These are phyloP conservation scores for Diaporthe longicolla DNA, from an alignment of 2,329 filamentous ascomycete genomes.

Conservation along the genomic window DNA sequence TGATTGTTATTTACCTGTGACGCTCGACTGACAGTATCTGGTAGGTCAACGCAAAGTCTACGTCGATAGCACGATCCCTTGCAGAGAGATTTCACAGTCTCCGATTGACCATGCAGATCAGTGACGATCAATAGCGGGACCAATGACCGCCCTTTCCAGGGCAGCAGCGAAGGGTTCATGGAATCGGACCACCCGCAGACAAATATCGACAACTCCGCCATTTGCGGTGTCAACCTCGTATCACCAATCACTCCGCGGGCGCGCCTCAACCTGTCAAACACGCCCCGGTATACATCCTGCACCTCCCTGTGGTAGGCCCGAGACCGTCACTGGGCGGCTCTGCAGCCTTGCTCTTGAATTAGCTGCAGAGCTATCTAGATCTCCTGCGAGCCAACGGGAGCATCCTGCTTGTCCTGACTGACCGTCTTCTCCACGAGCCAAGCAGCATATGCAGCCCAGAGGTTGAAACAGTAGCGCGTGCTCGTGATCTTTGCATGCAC, in stretches of 20 bases:
- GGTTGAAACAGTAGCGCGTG: conserved; percentile 46
- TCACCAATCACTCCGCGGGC: conserved; percentile 1
- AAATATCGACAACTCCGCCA: conserved; percentile 8
- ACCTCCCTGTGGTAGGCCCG: conserved; percentile 35
- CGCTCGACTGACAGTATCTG: not conserved
- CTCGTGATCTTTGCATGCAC: conserved; percentile 49
- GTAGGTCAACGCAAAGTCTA: conserved; percentile 15
- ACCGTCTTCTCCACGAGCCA: conserved; percentile 47
- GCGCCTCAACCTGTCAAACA: not conserved
- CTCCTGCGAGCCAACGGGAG: conserved; percentile 48
- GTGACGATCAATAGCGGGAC: conserved; percentile 28
- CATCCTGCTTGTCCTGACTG: conserved; percentile 49
- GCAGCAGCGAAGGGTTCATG: not conserved
- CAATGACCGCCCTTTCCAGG: not conserved
- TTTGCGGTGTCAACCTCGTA: not conserved
- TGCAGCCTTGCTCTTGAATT: conserved; percentile 6
- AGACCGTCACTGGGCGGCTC: conserved; percentile 43
- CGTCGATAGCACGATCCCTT: conserved; percentile 13
- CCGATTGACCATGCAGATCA: conserved; percentile 45
- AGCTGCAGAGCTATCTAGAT: conserved; percentile 51
- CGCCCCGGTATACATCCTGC: conserved; percentile 49
- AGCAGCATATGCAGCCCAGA: conserved; percentile 42
- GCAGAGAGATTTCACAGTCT: not conserved
- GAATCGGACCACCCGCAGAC: not conserved
- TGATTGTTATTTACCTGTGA: too few species aligned